Conservation (phyloP, 139 green algal genomes). For the Closterium sp. region DNA sequence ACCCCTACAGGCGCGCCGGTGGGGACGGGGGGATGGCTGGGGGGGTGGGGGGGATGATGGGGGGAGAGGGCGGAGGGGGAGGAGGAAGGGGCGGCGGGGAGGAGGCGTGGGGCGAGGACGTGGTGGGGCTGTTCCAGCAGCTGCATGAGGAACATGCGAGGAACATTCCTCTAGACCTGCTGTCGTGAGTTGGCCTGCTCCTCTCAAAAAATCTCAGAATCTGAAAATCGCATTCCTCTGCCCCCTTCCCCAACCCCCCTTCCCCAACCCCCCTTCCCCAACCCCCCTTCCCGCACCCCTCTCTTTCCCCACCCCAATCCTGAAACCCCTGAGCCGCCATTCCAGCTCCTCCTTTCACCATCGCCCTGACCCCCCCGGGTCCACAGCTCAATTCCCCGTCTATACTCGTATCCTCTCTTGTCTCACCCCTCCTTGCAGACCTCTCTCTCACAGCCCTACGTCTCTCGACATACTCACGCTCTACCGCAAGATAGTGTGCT, state of each 20-base stretch:
- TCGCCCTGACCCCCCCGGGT: too few relatives aligned
- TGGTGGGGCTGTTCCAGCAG: neutral
- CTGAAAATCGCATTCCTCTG: too few relatives aligned
- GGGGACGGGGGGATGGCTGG: neutral
- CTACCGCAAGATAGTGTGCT: neutral
- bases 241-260: neutral
- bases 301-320: too few relatives aligned
- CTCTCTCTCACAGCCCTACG: neutral
- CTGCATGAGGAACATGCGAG: neutral
- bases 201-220: neutral
- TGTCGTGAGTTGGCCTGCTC: neutral
- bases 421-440: neutral
- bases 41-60: neutral
- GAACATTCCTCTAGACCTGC: neutral
- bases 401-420: too few relatives aligned
- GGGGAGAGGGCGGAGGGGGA: neutral
- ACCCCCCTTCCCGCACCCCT: too few relatives aligned
- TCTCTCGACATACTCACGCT: neutral
- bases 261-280: neutral
- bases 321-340: too few relatives aligned
- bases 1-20: neutral
- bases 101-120: neutral
- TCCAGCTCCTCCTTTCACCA: too few relatives aligned
- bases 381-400: too few relatives aligned
- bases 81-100: neutral